These are phyloP conservation scores for Suillus weaverae DNA, from an alignment of 768 basidiomycete genomes.

Conservation along the genomic window DNA sequence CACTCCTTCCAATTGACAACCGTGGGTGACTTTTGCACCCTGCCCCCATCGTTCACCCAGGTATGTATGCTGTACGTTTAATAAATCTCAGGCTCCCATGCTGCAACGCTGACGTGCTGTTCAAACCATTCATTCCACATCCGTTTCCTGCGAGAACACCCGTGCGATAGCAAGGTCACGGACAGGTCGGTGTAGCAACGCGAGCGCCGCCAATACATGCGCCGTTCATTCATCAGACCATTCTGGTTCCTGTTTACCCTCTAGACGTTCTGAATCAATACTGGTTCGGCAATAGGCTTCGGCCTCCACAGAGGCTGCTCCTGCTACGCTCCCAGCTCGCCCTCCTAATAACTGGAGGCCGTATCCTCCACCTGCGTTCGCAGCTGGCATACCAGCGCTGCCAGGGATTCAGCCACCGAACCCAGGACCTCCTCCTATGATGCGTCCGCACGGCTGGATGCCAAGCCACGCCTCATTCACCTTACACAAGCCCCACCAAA, in stretches of 20 bases:
- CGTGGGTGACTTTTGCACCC: constrained; percentile 30
- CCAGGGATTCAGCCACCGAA: constrained; percentile 32
- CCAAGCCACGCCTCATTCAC: constrained; percentile 27
- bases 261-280: constrained; percentile 71
- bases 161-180: constrained; percentile 13
- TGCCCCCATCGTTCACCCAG: constrained; percentile 40
- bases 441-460: constrained; percentile 26
- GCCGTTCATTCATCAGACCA: constrained; percentile 72
- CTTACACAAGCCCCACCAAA: constrained; percentile 18
- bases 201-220: constrained; percentile 63
- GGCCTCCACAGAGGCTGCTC: constrained; percentile 16
- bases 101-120: constrained; percentile 12
- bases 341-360: constrained; percentile 35
- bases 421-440: constrained; percentile 21
- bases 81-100: background rate
- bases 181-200: constrained; percentile 15
- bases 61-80: constrained; percentile 49
- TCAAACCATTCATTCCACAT: constrained; percentile 52
- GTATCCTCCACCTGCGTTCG: constrained; percentile 25
- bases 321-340: constrained; percentile 27
- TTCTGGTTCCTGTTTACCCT: constrained; percentile 69
- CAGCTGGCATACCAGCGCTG: constrained; percentile 22
- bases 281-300: constrained; percentile 46
- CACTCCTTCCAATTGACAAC: constrained; percentile 23
- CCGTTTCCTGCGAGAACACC: constrained; percentile 38